Percentiles rank a stretch among this genome's conserved stretches.
Evolutionary conservation across 306 rosid species (phyloP).

Genomic region (Rubus parviflorus): DNA sequence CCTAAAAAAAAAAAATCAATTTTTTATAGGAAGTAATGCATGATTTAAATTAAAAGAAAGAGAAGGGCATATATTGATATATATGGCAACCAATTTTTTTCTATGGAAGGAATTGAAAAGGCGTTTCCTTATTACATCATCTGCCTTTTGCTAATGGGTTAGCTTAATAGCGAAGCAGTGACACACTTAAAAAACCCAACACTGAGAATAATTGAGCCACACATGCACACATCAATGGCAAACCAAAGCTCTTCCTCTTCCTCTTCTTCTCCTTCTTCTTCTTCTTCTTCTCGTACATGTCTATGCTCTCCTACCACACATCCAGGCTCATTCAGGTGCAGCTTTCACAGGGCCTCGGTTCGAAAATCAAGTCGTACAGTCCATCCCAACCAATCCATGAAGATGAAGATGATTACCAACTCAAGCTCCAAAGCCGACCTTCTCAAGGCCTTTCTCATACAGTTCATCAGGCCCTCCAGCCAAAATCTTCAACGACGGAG

Average conservation of each 20-base stretch:
- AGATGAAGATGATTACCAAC: background rate
- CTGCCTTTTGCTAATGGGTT: background rate
- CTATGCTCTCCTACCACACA: slow-evolving; percentile 26
- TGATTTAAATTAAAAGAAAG: too few relatives aligned
- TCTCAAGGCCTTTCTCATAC: slow-evolving; percentile 24
- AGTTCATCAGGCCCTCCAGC: slow-evolving; percentile 24
- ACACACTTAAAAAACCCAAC: background rate
- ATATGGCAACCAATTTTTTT: too few relatives aligned
- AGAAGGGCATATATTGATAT: too few relatives aligned
- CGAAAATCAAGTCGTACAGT: background rate
- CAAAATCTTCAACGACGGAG: slow-evolving; percentile 24
- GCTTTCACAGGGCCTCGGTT: slow-evolving; percentile 14
- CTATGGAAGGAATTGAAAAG: background rate
- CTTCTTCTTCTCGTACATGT: background rate
- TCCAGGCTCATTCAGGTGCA: slow-evolving; percentile 33
- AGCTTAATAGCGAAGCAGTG: slow-evolving; percentile 2
- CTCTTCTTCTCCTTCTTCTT: background rate
- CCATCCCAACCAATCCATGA: background rate
- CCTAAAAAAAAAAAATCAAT: too few relatives aligned
- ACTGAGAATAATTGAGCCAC: background rate
- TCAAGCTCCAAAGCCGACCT: slow-evolving; percentile 1
- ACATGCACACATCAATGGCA: background rate
- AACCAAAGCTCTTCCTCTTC: background rate
- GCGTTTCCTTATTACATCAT: background rate
- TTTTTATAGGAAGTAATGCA: too few relatives aligned